A percentile compares a stretch with the other conserved stretches of the same genome.
Evolutionary conservation across 73 alveolate species (phyloP).

Genomic region (Stentor roeselii): DNA sequence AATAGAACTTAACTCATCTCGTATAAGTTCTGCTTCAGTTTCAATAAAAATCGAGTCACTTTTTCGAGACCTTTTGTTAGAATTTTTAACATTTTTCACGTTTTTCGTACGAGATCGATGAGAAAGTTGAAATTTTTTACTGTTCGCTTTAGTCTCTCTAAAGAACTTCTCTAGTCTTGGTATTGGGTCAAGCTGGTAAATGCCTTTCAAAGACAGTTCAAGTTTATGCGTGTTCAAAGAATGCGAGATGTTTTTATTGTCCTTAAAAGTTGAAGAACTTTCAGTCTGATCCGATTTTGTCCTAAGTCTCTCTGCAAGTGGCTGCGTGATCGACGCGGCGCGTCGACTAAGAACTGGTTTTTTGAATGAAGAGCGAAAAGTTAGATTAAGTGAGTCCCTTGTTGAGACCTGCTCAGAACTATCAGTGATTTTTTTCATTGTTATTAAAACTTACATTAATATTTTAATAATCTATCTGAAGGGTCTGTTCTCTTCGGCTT

Average conservation of each 20-base stretch:
- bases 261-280: not conserved
- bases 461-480: not conserved
- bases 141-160: not conserved
- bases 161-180: not conserved
- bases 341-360: no score
- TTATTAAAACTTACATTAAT: no score
- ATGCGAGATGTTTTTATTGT: not conserved
- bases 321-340: no score
- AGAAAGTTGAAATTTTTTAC: not conserved
- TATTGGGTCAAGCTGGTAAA: not conserved
- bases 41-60: not conserved
- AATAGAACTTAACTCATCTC: not conserved
- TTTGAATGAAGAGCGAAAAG: no score
- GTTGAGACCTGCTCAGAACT: no score
- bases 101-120: not conserved
- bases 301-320: not conserved
- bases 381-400: no score
- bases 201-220: not conserved
- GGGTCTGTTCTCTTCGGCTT: slow-evolving; percentile 15
- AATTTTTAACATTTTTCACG: not conserved
- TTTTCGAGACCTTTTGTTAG: not conserved
- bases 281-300: not conserved
- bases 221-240: not conserved
- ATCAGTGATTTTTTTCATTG: no score
- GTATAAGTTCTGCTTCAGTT: slow-evolving; percentile 1